A percentile compares a stretch with the other conserved stretches of the same genome.
Conservation (phyloP, 768 basidiomycete genomes). For the Zangia roseola region DNA sequence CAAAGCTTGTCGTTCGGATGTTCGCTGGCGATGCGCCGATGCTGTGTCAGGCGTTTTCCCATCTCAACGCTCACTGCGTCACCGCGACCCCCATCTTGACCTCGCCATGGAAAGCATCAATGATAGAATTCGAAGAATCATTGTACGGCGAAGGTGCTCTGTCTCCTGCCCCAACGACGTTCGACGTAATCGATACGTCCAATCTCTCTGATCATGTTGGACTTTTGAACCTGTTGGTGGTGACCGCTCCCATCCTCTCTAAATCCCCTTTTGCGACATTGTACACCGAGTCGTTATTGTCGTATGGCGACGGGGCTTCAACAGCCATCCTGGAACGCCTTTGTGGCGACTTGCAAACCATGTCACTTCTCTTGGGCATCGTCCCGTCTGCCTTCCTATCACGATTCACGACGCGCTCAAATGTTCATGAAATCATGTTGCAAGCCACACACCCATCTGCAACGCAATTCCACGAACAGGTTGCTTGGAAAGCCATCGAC, state of each 20-base stretch:
- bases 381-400: slow-evolving; percentile 25
- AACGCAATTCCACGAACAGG: slow-evolving; percentile 21
- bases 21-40: slow-evolving; percentile 31
- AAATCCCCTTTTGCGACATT: slow-evolving; percentile 23
- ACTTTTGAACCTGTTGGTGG: slow-evolving; percentile 27
- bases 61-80: slow-evolving; percentile 5
- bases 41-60: slow-evolving; percentile 27
- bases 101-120: slow-evolving; percentile 25
- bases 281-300: slow-evolving; percentile 30
- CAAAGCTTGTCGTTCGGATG: slow-evolving; percentile 25
- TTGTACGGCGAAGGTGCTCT: slow-evolving; percentile 18
- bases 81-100: slow-evolving; percentile 17
- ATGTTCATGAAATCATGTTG: slow-evolving; percentile 21
- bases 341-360: slow-evolving; percentile 28
- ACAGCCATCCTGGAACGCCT: slow-evolving; percentile 21
- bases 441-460: neutral
- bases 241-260: slow-evolving; percentile 23
- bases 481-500: slow-evolving; percentile 25
- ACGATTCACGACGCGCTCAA: slow-evolving; percentile 31
- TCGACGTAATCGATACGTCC: slow-evolving; percentile 35
- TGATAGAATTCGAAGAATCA: slow-evolving; percentile 20
- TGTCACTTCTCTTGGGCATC: slow-evolving; percentile 29
- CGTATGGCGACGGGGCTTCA: slow-evolving; percentile 7
- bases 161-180: slow-evolving; percentile 25
- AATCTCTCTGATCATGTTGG: slow-evolving; percentile 33